Percentiles rank a stretch among this genome's conserved stretches.
Conservation (phyloP, 345 rosid genomes). For the Garcia nutans region DNA sequence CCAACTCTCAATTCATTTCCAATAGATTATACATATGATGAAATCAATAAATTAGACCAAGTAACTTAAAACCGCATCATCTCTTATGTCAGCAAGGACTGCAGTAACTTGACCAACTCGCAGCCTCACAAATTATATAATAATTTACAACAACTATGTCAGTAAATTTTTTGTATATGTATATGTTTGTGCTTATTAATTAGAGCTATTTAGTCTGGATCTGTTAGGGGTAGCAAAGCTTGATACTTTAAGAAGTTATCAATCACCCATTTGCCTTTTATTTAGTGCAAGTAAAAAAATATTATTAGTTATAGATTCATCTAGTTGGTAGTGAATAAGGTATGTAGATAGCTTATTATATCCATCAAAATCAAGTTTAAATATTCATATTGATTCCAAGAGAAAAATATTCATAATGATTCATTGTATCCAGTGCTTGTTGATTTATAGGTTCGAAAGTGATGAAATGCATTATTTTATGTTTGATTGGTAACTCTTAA, state of each 20-base stretch:
- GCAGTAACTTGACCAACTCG: neutral
- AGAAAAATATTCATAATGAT: neutral
- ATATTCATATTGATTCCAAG: neutral
- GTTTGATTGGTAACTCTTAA: neutral
- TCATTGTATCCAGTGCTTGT: neutral
- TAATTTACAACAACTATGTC: neutral
- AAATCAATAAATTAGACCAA: no score
- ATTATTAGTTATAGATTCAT: neutral
- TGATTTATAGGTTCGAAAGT: neutral
- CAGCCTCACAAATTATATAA: conserved; percentile 10
- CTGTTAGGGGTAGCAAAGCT: neutral
- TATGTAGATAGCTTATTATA: neutral
- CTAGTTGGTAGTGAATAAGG: neutral
- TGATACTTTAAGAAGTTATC: neutral
- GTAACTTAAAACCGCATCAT: neutral
- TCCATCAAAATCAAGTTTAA: neutral
- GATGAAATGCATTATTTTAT: no score
- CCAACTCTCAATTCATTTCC: no score
- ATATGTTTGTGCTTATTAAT: no score
- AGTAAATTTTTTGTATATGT: neutral
- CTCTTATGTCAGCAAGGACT: neutral
- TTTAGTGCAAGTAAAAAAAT: neutral
- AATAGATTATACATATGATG: no score
- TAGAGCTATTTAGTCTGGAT: neutral
- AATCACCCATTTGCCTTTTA: neutral